Evolutionary conservation across 805 yeast genomes (phyloP).

Genomic region (Wickerhamomyces alni): DNA sequence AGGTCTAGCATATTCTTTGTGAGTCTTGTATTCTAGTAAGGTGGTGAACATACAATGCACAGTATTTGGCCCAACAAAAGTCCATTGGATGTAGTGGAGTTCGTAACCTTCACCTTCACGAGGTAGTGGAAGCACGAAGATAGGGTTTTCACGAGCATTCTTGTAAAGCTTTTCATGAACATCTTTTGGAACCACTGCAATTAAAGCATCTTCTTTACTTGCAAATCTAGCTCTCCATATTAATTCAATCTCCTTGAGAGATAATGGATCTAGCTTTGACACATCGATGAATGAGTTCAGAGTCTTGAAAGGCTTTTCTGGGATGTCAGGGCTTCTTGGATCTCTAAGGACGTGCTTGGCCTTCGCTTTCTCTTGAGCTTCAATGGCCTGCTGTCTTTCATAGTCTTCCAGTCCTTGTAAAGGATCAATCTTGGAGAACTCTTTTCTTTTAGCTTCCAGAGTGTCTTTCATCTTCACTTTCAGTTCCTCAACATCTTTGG

Average conservation of each 20-base stretch:
- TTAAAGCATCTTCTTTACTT: slow-evolving; percentile 48
- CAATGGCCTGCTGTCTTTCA: slow-evolving; percentile 30
- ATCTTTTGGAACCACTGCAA: slow-evolving; percentile 54
- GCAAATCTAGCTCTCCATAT: slow-evolving; percentile 89
- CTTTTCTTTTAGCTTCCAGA: slow-evolving; percentile 48
- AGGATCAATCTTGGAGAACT: slow-evolving; percentile 62
- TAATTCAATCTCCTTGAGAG: slow-evolving; percentile 59
- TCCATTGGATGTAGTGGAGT: slow-evolving; percentile 92
- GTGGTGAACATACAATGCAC: slow-evolving; percentile 88
- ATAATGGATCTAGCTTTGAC: slow-evolving; percentile 54
- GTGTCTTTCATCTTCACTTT: slow-evolving; percentile 56
- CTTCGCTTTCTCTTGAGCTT: slow-evolving; percentile 19
- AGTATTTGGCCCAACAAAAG: slow-evolving; percentile 76
- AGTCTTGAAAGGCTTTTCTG: slow-evolving; percentile 59
- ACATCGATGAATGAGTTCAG: slow-evolving; percentile 65
- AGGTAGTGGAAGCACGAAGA: slow-evolving; percentile 88
- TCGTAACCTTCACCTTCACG: slow-evolving; percentile 55
- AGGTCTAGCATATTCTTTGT: slow-evolving; percentile 88
- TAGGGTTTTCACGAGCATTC: slow-evolving; percentile 69
- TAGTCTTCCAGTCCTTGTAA: slow-evolving; percentile 57
- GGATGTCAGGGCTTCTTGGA: slow-evolving; percentile 32
- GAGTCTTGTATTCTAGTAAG: slow-evolving; percentile 85
- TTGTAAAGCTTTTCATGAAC: slow-evolving; percentile 59
- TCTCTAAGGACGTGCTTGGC: slow-evolving; percentile 22
- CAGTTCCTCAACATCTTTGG: slow-evolving; percentile 48